phyloP scores from a whole-genome alignment of 108 stramenopile genomes.

The Stephanodiscus triporus region DNA sequence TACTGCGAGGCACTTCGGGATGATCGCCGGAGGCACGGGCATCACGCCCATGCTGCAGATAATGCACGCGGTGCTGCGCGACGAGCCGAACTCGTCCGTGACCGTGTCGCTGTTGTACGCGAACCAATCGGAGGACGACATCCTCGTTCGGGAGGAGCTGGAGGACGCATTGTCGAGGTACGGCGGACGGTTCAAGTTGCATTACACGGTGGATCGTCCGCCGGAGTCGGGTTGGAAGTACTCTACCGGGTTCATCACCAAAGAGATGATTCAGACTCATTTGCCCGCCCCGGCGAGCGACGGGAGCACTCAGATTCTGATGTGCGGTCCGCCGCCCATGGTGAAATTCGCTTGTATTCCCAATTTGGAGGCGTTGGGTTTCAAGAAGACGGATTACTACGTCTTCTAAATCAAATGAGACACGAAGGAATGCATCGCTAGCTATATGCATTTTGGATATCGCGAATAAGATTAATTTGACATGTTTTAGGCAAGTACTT shows the following conservation, averaged over 20 bases:
- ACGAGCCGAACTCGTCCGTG: conserved; percentile 65
- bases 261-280: conserved; percentile 88
- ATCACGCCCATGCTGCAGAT: conserved; percentile 98
- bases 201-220: conserved; percentile 91
- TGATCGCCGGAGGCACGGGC: conserved; percentile 99
- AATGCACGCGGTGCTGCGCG: conserved; percentile 73
- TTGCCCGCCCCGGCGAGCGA: conserved; percentile 54
- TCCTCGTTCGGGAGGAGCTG: conserved; percentile 90
- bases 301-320: conserved; percentile 81
- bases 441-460: too few species aligned
- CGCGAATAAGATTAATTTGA: too few species aligned
- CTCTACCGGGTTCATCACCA: conserved; percentile 90
- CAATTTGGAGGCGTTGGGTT: conserved; percentile 89
- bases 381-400: conserved; percentile 80
- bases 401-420: conserved; percentile 70
- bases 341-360: conserved; percentile 97
- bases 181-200: conserved; percentile 79
- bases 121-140: conserved; percentile 94
- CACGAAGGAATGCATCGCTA: too few species aligned
- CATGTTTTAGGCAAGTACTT: too few species aligned
- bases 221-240: conserved; percentile 76
- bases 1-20: conserved; percentile 74
- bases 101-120: conserved; percentile 84
- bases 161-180: conserved; percentile 73
- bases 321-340: conserved; percentile 99